Base-by-base conservation (phyloP, 495 filamentous ascomycete genomes). In the Diplogelasinospora grovesii region DNA sequence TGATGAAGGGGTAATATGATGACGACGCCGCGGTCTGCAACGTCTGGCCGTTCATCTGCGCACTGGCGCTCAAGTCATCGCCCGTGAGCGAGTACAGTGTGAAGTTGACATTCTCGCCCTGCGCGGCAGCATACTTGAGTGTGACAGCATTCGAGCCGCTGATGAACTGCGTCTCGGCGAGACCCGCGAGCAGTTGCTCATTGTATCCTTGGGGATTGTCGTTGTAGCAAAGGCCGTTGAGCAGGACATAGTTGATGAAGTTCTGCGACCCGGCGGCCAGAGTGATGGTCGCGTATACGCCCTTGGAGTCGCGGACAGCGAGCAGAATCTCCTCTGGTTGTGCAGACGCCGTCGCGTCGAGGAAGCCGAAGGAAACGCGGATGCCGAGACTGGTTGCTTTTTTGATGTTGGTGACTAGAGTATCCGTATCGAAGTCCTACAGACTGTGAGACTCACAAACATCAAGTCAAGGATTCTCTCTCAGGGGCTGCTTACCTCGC, bases 341-440 rank as follows among this genome's bases (percentile, higher is more conserved):
- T 19, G 28, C 29, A 5, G 39, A 42, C 13, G 33, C 27, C 3
- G 18, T 22, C n/a, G 16, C 10, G 16, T 49, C 46, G 13, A 60
- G 45, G 23, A 59, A 64, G 18, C 57, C 60, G 33, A 64, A 61
- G 2, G 55, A 56, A 16, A 59, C 59, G 10, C 62, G 56, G 22
- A 63, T 52, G n/a, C 47, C 51, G 1, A 46, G 39, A 9, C 35
- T 41, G 2, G 45, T 45, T 8, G 52, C 56, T 18, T 52, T 52
- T 19, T 60, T 54, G 35, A 68, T 56, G 26, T 45, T 35, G 8
- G 49, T 37, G 13, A 61, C 47, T 10, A 56, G 48, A 14, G 30
- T 23, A 3, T 21, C 13, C 4, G 41, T 40, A 13, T 20, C 21
- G 9, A 21, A 42, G 16, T 53, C 46, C 43, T 50, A 26, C 24